phyloP scores from a whole-genome alignment of 208 protist genomes.

The Acanthamoeba divionensis region DNA sequence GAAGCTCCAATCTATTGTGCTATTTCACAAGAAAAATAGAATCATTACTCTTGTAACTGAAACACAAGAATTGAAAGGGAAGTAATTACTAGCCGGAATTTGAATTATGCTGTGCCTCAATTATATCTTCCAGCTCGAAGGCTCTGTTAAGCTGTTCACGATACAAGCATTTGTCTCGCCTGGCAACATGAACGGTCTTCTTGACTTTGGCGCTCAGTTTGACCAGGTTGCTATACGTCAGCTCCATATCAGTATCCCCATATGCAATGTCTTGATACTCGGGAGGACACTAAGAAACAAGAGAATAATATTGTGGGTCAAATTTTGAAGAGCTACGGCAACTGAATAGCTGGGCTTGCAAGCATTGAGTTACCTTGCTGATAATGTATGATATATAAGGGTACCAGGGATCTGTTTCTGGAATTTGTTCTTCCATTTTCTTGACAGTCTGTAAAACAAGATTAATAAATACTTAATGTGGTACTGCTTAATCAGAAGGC shows the following conservation, averaged over 20 bases:
- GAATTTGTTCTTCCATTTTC: slow-evolving; percentile 31
- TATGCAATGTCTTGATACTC: slow-evolving; percentile 23
- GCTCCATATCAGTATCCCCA: slow-evolving; percentile 6
- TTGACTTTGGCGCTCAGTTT: slow-evolving; percentile 7
- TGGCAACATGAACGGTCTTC: neutral
- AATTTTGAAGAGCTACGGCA: neutral
- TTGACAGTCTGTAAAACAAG: neutral
- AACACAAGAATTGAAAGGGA: neutral
- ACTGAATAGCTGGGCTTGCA: neutral
- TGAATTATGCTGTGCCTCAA: neutral
- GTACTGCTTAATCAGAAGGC: neutral
- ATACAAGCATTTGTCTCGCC: slow-evolving; percentile 19
- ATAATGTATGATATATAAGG: neutral
- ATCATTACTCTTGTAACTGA: neutral
- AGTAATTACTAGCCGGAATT: neutral
- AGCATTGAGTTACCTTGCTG: neutral
- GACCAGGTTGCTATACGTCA: slow-evolving; percentile 16
- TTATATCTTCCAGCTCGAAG: slow-evolving; percentile 1
- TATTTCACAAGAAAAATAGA: neutral
- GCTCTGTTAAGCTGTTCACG: slow-evolving; percentile 21
- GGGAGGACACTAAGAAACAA: neutral
- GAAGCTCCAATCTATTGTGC: slow-evolving; percentile 7
- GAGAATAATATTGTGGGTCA: neutral
- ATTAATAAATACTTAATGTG: too few relatives aligned
- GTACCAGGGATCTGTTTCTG: slow-evolving; percentile 13